Percentiles rank a stretch among this genome's conserved stretches.
These are phyloP conservation scores for Eucalyptus marginata DNA, from an alignment of 345 rosid species.

Conservation along the genomic window DNA sequence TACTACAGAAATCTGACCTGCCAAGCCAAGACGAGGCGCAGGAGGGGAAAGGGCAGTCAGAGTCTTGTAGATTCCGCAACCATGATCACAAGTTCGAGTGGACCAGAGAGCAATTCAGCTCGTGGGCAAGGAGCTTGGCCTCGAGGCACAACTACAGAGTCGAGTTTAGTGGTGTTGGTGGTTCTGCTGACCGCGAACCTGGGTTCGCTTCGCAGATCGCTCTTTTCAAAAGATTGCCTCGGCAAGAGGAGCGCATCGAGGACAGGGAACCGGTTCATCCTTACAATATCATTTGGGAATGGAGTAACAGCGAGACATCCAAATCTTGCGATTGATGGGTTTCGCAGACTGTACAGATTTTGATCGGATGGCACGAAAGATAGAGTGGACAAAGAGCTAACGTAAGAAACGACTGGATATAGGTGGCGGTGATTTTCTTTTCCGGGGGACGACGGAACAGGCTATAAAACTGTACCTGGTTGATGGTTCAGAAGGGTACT, in stretches of 20 bases:
- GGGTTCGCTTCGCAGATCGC: conserved; percentile 95
- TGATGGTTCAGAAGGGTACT: neutral
- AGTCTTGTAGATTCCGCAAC: conserved; percentile 64
- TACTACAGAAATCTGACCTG: conserved; percentile 44
- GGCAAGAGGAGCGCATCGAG: neutral
- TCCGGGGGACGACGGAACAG: neutral
- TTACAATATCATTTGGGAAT: conserved; percentile 73
- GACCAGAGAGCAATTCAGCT: conserved; percentile 77
- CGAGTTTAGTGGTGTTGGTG: conserved; percentile 89
- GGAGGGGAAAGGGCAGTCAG: conserved; percentile 30
- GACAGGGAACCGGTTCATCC: neutral
- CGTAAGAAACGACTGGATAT: neutral
- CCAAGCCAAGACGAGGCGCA: conserved; percentile 42
- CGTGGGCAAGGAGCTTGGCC: conserved; percentile 64
- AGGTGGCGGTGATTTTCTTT: neutral
- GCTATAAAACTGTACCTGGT: neutral
- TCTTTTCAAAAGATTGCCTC: conserved; percentile 31
- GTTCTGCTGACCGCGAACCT: conserved; percentile 52
- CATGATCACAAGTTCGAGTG: conserved; percentile 98
- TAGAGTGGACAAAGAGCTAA: neutral
- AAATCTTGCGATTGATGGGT: neutral
- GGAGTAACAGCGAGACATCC: conserved; percentile 18
- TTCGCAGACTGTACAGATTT: neutral
- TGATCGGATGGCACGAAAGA: neutral
- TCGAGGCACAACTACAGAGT: conserved; percentile 44